Evolutionary conservation across 2,329 filamentous ascomycete genomes (phyloP), one percentile per base, ranked within the genome.

Genomic region (Penicillium italicum): DNA sequence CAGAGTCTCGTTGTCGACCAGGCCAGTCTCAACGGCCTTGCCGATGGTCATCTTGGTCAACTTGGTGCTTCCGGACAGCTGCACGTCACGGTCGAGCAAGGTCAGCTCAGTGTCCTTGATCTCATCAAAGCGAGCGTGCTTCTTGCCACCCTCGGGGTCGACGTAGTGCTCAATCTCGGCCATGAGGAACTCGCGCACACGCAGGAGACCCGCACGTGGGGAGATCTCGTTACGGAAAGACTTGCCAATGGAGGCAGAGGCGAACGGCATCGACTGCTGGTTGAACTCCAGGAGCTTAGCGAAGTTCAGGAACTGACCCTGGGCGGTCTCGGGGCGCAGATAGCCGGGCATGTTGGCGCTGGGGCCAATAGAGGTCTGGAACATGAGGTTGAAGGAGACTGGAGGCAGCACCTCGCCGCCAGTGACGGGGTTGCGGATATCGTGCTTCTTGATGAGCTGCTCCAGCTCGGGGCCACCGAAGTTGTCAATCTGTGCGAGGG

Each of bases 131-230:
- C 92, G 88, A 50, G 82, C 77, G 74, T 99, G 94, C 78, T 94
- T 95, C 85, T 99, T 99, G 76, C 91, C 91, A 70, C 91, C 86
- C 69, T 94, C 82, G 11, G 94, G 94, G 69, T 99, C 94, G 64
- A 99, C 94, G 71, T 90, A 99, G 76, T 99, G 94, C 79, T 99
- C 94, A 66, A 99, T 96, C 77, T 99, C 94, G 24, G 93, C 94
- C 94, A 99, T 97, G 67, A 97, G 78, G 78, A 99, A 97, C 75
- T 99, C 94, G 67, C 94, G 90, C 41, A 99, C 94, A 66, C 94
- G 89, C 56, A 99, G 79, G 38, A 99, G 85, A 76, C 94, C 94
- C 61, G 90, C 85, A 53, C 94, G 85, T 10, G 94, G 94, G 0
- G 94, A 97, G 66, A 99, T 97, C 72, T 99, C 94, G 73, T 99